phyloP scores from a whole-genome alignment of 23 red algal species.

The Gracilaria domingensis region DNA sequence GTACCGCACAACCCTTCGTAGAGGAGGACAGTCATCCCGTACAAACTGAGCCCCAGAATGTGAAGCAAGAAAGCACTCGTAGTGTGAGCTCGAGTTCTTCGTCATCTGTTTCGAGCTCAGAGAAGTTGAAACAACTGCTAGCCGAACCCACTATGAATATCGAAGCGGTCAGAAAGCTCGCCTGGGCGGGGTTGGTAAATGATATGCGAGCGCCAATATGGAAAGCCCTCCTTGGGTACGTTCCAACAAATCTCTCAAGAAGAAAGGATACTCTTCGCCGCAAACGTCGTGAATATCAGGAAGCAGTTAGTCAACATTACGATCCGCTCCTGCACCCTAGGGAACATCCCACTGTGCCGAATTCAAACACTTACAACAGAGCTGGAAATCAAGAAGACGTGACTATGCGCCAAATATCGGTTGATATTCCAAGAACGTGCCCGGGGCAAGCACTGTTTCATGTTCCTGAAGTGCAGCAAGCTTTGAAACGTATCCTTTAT shows the following conservation, averaged over 20 bases:
- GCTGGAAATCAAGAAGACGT: constrained; percentile 69
- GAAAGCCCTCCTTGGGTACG: constrained; percentile 86
- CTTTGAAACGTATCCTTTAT: constrained; percentile 87
- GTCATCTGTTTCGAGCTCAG: constrained; percentile 20
- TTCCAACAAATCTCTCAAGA: constrained; percentile 63
- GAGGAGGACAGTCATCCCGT: not conserved
- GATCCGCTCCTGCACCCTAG: not conserved
- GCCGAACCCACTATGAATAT: constrained; percentile 41
- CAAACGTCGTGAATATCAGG: constrained; percentile 74
- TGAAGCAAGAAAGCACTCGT: not conserved
- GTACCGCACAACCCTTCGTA: not conserved
- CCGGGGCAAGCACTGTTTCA: constrained; percentile 86
- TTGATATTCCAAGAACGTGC: constrained; percentile 90
- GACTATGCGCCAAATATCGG: constrained; percentile 81
- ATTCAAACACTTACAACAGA: constrained; percentile 45
- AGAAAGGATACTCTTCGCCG: constrained; percentile 64
- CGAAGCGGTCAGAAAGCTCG: constrained; percentile 50
- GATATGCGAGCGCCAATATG: constrained; percentile 69
- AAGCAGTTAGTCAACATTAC: constrained; percentile 74
- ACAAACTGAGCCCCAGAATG: not conserved
- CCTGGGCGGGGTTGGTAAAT: constrained; percentile 84
- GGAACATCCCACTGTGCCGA: constrained; percentile 21
- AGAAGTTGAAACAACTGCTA: constrained; percentile 41
- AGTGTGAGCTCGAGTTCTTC: constrained; percentile 11
- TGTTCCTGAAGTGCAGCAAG: constrained; percentile 71